phyloP scores from a whole-genome alignment of 208 protist species.

The Polymyxa betae region DNA sequence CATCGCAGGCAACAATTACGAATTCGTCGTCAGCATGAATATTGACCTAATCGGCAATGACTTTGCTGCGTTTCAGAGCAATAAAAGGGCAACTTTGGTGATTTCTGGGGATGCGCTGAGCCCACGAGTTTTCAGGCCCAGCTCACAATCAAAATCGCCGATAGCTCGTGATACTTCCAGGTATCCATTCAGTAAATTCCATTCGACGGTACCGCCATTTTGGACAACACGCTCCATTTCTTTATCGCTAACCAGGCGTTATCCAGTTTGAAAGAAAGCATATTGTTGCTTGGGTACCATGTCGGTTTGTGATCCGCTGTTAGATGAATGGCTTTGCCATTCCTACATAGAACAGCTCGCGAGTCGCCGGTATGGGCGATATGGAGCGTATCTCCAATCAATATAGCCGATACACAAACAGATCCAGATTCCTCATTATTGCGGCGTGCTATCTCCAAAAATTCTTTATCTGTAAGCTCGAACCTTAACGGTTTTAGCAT shows the following conservation, averaged over 20 bases:
- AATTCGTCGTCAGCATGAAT: conserved; percentile 53
- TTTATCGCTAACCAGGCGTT: neutral
- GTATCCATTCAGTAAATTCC: conserved; percentile 57
- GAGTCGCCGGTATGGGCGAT: conserved; percentile 67
- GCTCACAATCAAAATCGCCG: conserved; percentile 61
- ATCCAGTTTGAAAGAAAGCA: neutral
- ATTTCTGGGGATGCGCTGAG: neutral
- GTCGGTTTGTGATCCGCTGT: conserved; percentile 66
- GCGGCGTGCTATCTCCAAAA: neutral
- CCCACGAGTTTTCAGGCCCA: neutral
- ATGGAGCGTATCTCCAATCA: conserved; percentile 5
- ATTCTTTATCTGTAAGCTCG: neutral
- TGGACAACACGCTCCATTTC: conserved; percentile 22
- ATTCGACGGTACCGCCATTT: conserved; percentile 56
- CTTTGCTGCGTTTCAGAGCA: neutral
- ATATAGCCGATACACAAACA: conserved; percentile 36
- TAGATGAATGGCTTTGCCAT: conserved; percentile 56
- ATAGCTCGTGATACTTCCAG: conserved; percentile 60
- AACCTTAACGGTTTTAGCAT: neutral
- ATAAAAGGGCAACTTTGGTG: neutral
- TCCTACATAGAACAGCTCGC: conserved; percentile 67
- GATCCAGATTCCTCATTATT: conserved; percentile 42
- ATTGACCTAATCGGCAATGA: neutral
- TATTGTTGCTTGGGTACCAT: neutral
- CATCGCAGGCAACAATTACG: conserved; percentile 63